Evolutionary conservation across 805 yeast species (phyloP), one percentile per base, ranked within the genome.

Genomic region (Citeromyces matritensis): DNA sequence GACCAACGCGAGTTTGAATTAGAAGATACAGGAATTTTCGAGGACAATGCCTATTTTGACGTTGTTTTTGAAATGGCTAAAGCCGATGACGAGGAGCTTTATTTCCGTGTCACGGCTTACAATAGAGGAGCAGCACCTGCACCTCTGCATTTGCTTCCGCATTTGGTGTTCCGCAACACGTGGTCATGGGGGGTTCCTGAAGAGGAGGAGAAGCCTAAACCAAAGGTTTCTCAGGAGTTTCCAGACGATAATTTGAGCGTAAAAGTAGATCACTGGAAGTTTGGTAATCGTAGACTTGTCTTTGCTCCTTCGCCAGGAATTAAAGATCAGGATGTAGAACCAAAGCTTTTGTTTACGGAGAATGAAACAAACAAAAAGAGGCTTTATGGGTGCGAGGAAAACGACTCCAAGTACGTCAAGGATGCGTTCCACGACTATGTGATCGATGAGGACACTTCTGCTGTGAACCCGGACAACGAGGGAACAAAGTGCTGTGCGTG

Each of bases 381-480:
- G 45, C 60, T 86, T 38, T 86, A 78, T 47, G 59, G 65, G 23
- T 17, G 21, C 21, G 76, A 72, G 41, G 60, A 65, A 41, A 78
- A 81, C 42, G 63, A 70, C 26, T 37, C 70, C 5, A 46, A 59
- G 30, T 84, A 61, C 51, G 77, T 75, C 37, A 86, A 86, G 51
- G 95, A 86, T 53, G 96, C 88, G 2, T 85, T 86, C 65, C 95
- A 86, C 51, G 94, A 84, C 36, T 71, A 65, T 46, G 61, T 85
- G 32, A 69, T 84, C 30, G 71, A 72, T 32, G 78, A 66, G 32
- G 60, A 63, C 15, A 57, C 63, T 35, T 63, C 53, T 1, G 78
- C 73, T 1, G 69, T 78, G 14, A 86, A 86, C 48, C 94, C 93
- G 0, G 66, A 68, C 6, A 46, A 60, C 4, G 48, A 42, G 14